These are phyloP conservation scores for Podaxis pistillaris DNA, from an alignment of 768 basidiomycete species.

Conservation along the genomic window DNA sequence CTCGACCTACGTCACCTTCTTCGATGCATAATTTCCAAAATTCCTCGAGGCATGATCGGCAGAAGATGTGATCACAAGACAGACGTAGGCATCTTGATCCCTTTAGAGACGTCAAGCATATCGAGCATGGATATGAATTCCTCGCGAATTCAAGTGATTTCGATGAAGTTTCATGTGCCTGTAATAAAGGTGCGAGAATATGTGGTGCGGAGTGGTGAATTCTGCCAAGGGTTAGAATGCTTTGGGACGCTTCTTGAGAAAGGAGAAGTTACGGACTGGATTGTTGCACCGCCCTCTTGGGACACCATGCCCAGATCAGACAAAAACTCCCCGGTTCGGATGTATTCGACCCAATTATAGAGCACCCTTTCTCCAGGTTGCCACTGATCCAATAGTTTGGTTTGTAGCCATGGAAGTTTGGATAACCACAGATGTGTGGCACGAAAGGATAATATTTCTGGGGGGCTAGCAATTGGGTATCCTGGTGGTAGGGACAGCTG, in stretches of 20 bases:
- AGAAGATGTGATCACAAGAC: slow-evolving; percentile 78
- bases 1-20: slow-evolving; percentile 74
- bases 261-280: slow-evolving; percentile 5
- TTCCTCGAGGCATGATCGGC: slow-evolving; percentile 72
- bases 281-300: slow-evolving; percentile 31
- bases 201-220: slow-evolving; percentile 58
- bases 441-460: slow-evolving; percentile 52
- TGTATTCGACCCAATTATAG: slow-evolving; percentile 71
- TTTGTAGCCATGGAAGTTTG: slow-evolving; percentile 32
- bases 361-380: slow-evolving; percentile 57
- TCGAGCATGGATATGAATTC: slow-evolving; percentile 67
- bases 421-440: slow-evolving; percentile 62
- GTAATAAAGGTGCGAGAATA: slow-evolving; percentile 46
- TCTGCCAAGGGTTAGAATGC: slow-evolving; percentile 26
- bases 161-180: slow-evolving; percentile 44
- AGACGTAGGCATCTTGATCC: slow-evolving; percentile 74
- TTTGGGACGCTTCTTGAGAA: background rate
- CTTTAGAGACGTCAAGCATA: slow-evolving; percentile 74
- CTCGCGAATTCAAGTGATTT: slow-evolving; percentile 56
- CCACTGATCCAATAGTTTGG: slow-evolving; percentile 55
- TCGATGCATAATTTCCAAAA: slow-evolving; percentile 82
- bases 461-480: slow-evolving; percentile 57
- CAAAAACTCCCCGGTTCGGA: slow-evolving; percentile 67
- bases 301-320: slow-evolving; percentile 37
- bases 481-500: slow-evolving; percentile 47